Base-by-base conservation (phyloP, 805 yeast species). In the Yamadazyma insecticola region DNA sequence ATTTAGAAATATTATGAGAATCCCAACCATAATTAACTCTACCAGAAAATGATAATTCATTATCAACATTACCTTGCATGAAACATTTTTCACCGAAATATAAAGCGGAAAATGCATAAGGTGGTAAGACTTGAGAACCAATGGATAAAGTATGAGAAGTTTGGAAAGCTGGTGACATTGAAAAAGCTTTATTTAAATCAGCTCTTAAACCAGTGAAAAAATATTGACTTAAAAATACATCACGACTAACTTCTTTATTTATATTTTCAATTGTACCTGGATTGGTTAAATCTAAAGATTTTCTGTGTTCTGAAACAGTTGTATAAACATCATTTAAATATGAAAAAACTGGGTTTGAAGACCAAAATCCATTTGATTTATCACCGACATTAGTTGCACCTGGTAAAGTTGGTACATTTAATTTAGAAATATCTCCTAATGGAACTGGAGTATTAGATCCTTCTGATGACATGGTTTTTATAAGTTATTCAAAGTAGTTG, bases 181-280 rank as follows among this genome's bases (percentile, higher is more conserved):
- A 67, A 55, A 92, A 87, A 10, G 89, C 86, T 72, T 90, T 90
- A 67, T 86, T 84, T 50, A 92, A 75, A 61, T 92, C 98, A 36
- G 97, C 98, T 58, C 96, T 83, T 53, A 92, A 74, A 37, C 98
- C 98, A 23, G 95, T 81, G 73, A 90, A 90, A 62, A 81, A 79
- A 67, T 85, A 84, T 56, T 88, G 95, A 53, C 75, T 78, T 49
- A 88, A 72, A 56, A 92, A 87, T 19, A 90, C 97, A 55, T 90
- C 97, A 63, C 89, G 81, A 42, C 89, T 69, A 37, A 88, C 97
- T 67, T 92, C 98, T 66, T 86, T 85, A 68, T 81, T 81, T 59
- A 90, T 70, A 67, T 87, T 86, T 69, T 89, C 97, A 59, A 87
- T 77, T 43, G 96, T 82, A 46, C 97, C 97, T 36, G 98, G 98